Evolutionary conservation across 345 rosid genomes (phyloP).

Genomic region (Lumnitzera racemosa): DNA sequence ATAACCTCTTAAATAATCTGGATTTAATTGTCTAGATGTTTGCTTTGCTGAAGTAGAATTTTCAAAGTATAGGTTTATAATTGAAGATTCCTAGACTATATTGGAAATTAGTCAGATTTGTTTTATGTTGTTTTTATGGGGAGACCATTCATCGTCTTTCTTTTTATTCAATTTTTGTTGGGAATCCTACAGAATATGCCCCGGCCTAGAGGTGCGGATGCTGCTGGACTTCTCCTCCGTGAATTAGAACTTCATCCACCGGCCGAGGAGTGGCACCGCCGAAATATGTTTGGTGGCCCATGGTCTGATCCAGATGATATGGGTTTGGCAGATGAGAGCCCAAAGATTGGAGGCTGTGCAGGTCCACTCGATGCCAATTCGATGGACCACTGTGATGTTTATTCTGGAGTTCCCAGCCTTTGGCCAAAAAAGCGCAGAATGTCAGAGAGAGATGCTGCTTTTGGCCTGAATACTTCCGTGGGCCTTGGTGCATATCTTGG

Average conservation of each 20-base stretch:
- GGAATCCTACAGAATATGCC: constrained; percentile 75
- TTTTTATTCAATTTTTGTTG: constrained; percentile 8
- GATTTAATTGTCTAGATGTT: too few species aligned
- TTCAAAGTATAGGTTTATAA: too few species aligned
- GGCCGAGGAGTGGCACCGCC: constrained; percentile 98
- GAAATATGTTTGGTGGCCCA: constrained; percentile 94
- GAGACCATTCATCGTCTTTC: neutral
- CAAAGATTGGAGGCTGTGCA: constrained; percentile 29
- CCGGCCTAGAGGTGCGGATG: constrained; percentile 98
- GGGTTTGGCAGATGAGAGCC: constrained; percentile 38
- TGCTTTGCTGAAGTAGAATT: too few species aligned
- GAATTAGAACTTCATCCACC: constrained; percentile 98
- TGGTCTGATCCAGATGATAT: constrained; percentile 83
- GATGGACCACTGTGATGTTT: constrained; percentile 34
- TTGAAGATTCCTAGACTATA: too few species aligned
- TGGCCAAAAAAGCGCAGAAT: constrained; percentile 97
- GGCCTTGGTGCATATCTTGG: constrained; percentile 98
- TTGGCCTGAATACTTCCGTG: constrained; percentile 85
- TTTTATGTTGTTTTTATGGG: neutral
- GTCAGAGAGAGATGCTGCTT: constrained; percentile 98
- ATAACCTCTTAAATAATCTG: too few species aligned
- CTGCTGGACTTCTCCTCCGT: constrained; percentile 91
- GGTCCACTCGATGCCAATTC: constrained; percentile 34
- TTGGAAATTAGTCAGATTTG: neutral
- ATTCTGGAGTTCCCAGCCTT: constrained; percentile 57